Evolutionary conservation across 2,329 filamentous ascomycete genomes (phyloP), one percentile per base, ranked within the genome.

Genomic region (Colletotrichum limetticola): DNA sequence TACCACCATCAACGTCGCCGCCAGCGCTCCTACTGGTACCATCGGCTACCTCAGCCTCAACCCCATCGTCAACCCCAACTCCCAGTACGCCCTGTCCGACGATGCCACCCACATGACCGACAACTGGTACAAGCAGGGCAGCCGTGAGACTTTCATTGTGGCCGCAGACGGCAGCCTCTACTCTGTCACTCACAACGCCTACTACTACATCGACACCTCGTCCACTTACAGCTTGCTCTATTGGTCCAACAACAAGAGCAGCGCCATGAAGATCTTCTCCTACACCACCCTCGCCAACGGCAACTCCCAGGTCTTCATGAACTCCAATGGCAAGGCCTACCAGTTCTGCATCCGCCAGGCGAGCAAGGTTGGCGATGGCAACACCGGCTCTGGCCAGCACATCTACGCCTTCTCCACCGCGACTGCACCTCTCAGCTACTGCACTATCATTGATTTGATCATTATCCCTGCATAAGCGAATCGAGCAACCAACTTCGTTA

Each of bases 71-170:
- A 62, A 62, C 37, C 24, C 59, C 59, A 42, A 42, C 59, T 42
- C 59, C 12, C 32, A 42, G 14, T 62, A 46, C n/a, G 37, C 3
- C 2, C 59, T 62, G 6, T 62, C 59, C 35, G 59, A 62, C 59
- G 16, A 42, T 26, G 32, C 59, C 35, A 62, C 59, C 11, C 59
- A 62, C 59, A 62, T 62, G 59, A 62, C 59, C 22, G 59, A 62
- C 24, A 62, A 62, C 59, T 62, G 19, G 32, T 62, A 62, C 37
- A 37, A 32, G 12, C 59, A 62, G 35, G 59, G 59, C 6, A 42
- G 35, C 22, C 59, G 59, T 19, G 59, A 62, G 59, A 62, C 59
- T 11, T 62, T 49, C 59, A 62, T 62, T 37, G 59, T 62, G 1
- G 59, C 59, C 24, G 59, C 59, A 1, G 59, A 62, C 37, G 59